These are phyloP conservation scores for Aspergillus latus DNA, from an alignment of 2,329 filamentous ascomycete species.

Conservation along the genomic window DNA sequence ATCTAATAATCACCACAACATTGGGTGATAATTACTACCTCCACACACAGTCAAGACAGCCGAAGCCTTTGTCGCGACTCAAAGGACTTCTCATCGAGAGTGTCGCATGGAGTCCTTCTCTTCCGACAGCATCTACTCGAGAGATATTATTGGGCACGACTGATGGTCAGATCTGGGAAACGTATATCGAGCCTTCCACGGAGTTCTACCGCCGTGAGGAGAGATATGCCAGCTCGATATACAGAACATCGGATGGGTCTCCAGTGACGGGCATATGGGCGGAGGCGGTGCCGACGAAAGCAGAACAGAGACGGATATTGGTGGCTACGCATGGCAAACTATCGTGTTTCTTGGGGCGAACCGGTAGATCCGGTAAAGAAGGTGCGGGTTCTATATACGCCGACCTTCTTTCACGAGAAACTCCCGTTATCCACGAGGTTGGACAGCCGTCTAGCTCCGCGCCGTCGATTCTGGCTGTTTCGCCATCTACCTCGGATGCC, in stretches of 20 bases:
- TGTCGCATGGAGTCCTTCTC: constrained; percentile 89
- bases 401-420: constrained; percentile 82
- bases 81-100: constrained; percentile 86
- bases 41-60: constrained; percentile 88
- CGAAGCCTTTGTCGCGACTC: constrained; percentile 75
- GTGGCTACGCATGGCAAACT: constrained; percentile 76
- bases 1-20: constrained; percentile 86
- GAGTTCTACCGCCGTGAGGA: constrained; percentile 97
- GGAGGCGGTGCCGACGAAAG: constrained; percentile 66
- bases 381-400: constrained; percentile 83
- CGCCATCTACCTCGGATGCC: constrained; percentile 68
- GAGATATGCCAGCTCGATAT: constrained; percentile 81
- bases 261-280: constrained; percentile 79
- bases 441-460: constrained; percentile 59
- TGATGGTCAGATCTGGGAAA: constrained; percentile 95
- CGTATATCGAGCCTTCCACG: constrained; percentile 87
- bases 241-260: constrained; percentile 77
- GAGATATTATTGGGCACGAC: constrained; percentile 89
- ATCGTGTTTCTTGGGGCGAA: constrained; percentile 76
- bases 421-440: constrained; percentile 73
- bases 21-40: constrained; percentile 97
- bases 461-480: constrained; percentile 69
- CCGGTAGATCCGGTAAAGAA: constrained; percentile 70
- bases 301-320: constrained; percentile 74
- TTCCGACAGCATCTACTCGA: constrained; percentile 88